phyloP scores from a whole-genome alignment of 108 stramenopile genomes.

The Cylindrotheca fusiformis region DNA sequence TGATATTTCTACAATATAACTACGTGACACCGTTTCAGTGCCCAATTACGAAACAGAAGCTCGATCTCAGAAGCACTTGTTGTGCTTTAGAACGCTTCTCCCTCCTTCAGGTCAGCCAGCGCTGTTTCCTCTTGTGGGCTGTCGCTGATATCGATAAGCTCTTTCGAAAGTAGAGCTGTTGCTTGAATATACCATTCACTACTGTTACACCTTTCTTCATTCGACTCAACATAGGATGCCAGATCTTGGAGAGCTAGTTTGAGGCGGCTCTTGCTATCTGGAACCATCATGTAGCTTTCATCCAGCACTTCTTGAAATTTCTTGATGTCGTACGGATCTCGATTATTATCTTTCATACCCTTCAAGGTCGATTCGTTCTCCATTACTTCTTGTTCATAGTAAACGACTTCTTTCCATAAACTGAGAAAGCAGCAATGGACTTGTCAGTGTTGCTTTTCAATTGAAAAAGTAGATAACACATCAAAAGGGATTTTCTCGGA shows the following conservation, averaged over 20 bases:
- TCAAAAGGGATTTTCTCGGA: not conserved
- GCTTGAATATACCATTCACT: constrained; percentile 34
- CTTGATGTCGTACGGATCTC: constrained; percentile 80
- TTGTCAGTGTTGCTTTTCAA: too few species aligned
- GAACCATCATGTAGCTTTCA: constrained; percentile 87
- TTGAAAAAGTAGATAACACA: not conserved
- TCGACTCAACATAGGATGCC: constrained; percentile 25
- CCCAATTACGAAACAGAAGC: too few species aligned
- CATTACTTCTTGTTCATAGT: constrained; percentile 69
- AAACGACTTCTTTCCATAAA: constrained; percentile 66
- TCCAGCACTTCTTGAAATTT: constrained; percentile 78
- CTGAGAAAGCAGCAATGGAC: constrained; percentile 23
- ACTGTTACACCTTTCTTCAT: constrained; percentile 2
- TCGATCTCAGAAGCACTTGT: too few species aligned
- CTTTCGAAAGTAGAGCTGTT: constrained; percentile 14
- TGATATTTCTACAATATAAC: constrained; percentile 5
- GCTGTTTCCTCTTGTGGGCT: constrained; percentile 35
- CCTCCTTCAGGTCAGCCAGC: constrained; percentile 33
- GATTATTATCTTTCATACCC: constrained; percentile 61
- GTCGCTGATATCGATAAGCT: too few species aligned
- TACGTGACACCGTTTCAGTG: too few species aligned
- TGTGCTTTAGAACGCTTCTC: constrained; percentile 42
- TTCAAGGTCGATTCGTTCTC: constrained; percentile 70
- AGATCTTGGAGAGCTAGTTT: constrained; percentile 61
- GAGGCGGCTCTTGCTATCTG: constrained; percentile 62